Evolutionary conservation across 306 rosid species (phyloP).

Genomic region (Quercus wislizeni): DNA sequence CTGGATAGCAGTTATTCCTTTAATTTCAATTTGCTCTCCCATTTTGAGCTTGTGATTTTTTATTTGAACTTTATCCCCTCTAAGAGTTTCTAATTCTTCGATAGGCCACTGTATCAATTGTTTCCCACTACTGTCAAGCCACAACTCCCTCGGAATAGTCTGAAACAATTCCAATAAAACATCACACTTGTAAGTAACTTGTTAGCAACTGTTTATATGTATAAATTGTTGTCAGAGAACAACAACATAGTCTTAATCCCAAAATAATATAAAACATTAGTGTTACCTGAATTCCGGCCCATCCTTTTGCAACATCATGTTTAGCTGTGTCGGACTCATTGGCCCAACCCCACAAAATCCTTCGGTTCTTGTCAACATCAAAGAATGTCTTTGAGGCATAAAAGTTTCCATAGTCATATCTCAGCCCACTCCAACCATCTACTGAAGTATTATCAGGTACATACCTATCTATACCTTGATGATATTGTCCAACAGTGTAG

Average conservation of each 20-base stretch:
- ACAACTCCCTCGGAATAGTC: slow-evolving; percentile 72
- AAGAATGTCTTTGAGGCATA: slow-evolving; percentile 87
- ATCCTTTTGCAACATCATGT: slow-evolving; percentile 58
- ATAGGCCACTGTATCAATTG: slow-evolving; percentile 80
- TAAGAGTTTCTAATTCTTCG: slow-evolving; percentile 51
- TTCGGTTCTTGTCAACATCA: slow-evolving; percentile 57
- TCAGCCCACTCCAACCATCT: slow-evolving; percentile 74
- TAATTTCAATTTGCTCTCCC: slow-evolving; percentile 52
- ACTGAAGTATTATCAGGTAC: slow-evolving; percentile 57
- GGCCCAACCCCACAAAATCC: slow-evolving; percentile 91
- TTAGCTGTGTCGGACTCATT: slow-evolving; percentile 60
- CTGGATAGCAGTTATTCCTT: slow-evolving; percentile 82
- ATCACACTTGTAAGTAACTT: not conserved
- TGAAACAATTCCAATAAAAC: slow-evolving; percentile 8
- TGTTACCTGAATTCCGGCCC: slow-evolving; percentile 86
- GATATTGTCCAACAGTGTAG: slow-evolving; percentile 65
- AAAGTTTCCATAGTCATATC: slow-evolving; percentile 86
- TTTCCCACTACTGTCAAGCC: slow-evolving; percentile 55
- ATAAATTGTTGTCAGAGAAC: too few species aligned
- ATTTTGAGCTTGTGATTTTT: slow-evolving; percentile 29
- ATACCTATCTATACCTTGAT: slow-evolving; percentile 33
- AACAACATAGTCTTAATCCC: too few species aligned
- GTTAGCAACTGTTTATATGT: not conserved
- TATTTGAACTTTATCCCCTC: slow-evolving; percentile 37
- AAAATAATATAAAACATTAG: not conserved